These are phyloP conservation scores for Nectriaceae sp. DNA, from an alignment of 2,329 filamentous ascomycete species.

Conservation along the genomic window DNA sequence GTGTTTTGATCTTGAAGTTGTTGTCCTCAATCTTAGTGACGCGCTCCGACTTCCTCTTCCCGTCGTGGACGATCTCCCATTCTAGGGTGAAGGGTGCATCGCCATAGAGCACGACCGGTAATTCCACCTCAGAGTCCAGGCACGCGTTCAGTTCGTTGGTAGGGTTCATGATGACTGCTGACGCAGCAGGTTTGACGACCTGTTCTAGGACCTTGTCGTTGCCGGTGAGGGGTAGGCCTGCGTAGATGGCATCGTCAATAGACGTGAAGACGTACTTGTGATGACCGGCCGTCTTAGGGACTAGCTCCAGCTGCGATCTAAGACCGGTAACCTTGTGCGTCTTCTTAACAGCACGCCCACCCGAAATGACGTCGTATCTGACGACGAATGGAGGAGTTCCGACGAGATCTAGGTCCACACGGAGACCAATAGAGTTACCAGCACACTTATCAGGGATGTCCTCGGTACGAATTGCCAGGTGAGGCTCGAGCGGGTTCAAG, in stretches of 20 bases:
- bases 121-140: conserved; percentile 76
- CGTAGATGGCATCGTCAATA: conserved; percentile 83
- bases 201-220: conserved; percentile 72
- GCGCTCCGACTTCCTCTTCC: conserved; percentile 73
- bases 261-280: conserved; percentile 85
- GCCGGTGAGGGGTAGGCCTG: conserved; percentile 61
- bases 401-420: conserved; percentile 85
- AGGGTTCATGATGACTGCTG: conserved; percentile 66
- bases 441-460: conserved; percentile 94
- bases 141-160: conserved; percentile 67
- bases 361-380: conserved; percentile 71
- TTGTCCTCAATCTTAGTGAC: conserved; percentile 63
- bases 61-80: conserved; percentile 90
- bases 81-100: conserved; percentile 87
- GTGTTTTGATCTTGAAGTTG: conserved; percentile 73
- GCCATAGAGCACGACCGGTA: conserved; percentile 75
- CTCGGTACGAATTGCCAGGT: conserved; percentile 71
- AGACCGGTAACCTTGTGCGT: conserved; percentile 66
- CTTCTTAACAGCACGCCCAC: conserved; percentile 56
- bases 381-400: conserved; percentile 92
- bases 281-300: conserved; percentile 76
- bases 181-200: conserved; percentile 89
- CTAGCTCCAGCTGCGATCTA: conserved; percentile 81
- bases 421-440: conserved; percentile 86
- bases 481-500: conserved; percentile 86